Evolutionary conservation across 164 flowering plant genomes (phyloP).

Genomic region (Vitis rupestris): DNA sequence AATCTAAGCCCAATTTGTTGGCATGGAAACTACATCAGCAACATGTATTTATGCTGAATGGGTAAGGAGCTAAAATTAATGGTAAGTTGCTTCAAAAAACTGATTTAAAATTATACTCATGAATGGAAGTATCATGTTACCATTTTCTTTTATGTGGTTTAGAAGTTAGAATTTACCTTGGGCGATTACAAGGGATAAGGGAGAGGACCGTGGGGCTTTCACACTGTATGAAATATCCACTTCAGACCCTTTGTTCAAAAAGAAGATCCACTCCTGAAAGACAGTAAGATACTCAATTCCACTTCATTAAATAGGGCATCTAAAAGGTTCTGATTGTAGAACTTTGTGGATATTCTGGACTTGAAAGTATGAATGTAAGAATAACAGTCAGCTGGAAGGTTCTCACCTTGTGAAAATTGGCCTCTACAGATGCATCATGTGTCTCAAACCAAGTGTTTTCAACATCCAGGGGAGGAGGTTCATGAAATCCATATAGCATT

Average conservation of each 20-base stretch:
- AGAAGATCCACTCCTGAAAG: constrained; percentile 64
- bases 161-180: constrained; percentile 33
- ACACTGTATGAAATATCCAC: constrained; percentile 48
- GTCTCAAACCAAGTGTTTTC: constrained; percentile 46
- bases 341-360: background rate
- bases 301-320: constrained; percentile 1
- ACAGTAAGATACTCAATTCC: background rate
- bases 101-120: too few species aligned
- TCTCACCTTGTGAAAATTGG: constrained; percentile 43
- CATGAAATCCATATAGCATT: constrained; percentile 52
- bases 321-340: background rate
- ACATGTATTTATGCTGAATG: too few species aligned
- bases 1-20: background rate
- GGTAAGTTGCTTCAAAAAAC: too few species aligned
- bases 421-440: constrained; percentile 29
- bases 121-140: too few species aligned
- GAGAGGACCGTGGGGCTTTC: constrained; percentile 28
- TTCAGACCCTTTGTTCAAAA: constrained; percentile 52
- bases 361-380: background rate
- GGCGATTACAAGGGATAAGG: constrained; percentile 53
- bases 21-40: too few species aligned
- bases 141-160: background rate
- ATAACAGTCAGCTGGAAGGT: constrained; percentile 4
- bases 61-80: too few species aligned
- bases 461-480: constrained; percentile 45